Base-by-base conservation (phyloP, 2,329 filamentous ascomycete genomes). In the Xylariaceae sp. region DNA sequence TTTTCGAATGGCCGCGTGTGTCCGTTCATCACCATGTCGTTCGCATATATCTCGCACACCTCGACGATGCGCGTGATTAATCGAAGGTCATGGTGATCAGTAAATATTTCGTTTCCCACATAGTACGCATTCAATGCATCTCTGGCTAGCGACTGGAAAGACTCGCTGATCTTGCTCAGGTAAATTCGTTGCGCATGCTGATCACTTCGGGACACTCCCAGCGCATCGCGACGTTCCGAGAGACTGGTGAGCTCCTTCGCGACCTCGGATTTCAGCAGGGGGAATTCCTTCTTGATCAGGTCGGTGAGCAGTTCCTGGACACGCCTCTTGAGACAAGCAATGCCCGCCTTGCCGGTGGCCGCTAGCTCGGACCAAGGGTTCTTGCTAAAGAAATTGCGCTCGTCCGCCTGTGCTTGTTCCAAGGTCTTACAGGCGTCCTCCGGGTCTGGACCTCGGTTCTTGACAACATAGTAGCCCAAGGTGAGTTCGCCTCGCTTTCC, bases 391-490 rank as follows among this genome's bases (percentile, higher is more conserved):
- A 81, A 78, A 0, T 37, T 54, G 1, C 57, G 66, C 60, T 80
- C 79, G 0, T 67, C 58, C 0, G 39, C 51, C 4, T 72, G 64
- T 0, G 77, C 73, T 0, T 75, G 62, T 0, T 66, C 58, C 0
- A 75, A 57, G 0, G 67, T 71, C 0, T 74, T 73, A 0, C 66
- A 57, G 0, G 51, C 63, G 4, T 80, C 77, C 11, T 80, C 78
- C 0, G 76, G 74, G 8, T 80, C 78, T 0, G 76, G 74, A 8
- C 79, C 69, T 0, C 78, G 75, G 34, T 81, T 82, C 55, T 76
- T 75, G 53, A 83, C 76, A 0, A 82, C 66, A 15, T 73, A 80
- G 55, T 81, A 82, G 0, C 80, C 80, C 0, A 83, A 72, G 1
- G 73, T 73, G 0, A 82, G 68, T 1, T 75, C 67, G 1, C 73